phyloP scores from a whole-genome alignment of 2,329 filamentous ascomycete species.

The Diaporthe ilicicola region DNA sequence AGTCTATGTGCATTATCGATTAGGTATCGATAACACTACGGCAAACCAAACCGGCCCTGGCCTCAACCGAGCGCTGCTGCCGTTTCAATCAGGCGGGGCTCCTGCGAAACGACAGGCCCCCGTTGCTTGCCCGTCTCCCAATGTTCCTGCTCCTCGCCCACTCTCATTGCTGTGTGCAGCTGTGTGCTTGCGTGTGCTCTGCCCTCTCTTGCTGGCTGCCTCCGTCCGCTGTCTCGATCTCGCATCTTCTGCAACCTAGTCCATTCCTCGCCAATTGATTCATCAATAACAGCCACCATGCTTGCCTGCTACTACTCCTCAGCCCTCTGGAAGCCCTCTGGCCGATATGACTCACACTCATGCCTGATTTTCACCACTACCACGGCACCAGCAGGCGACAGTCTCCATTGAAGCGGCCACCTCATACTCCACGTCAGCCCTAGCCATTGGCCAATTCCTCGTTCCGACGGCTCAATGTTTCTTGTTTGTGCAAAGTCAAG shows the following conservation, averaged over 20 bases:
- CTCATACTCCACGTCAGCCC: conserved; percentile 18
- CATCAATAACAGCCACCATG: neutral
- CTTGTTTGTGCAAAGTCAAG: conserved; percentile 20
- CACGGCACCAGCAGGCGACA: conserved; percentile 9
- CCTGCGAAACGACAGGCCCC: conserved; percentile 13
- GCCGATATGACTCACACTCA: conserved; percentile 12
- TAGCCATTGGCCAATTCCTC: conserved; percentile 25
- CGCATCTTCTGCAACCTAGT: neutral
- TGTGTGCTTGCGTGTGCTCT: neutral
- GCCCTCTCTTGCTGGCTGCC: neutral
- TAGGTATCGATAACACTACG: conserved; percentile 17
- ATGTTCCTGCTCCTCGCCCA: no score
- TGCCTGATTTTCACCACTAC: neutral
- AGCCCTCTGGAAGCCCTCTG: neutral
- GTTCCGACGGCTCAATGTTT: conserved; percentile 11
- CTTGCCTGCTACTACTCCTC: neutral
- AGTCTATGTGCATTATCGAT: conserved; percentile 14
- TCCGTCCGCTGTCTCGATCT: no score
- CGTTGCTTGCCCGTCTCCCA: neutral
- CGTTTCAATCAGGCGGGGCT: conserved; percentile 24
- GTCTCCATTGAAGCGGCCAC: conserved; percentile 13
- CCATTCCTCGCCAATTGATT: neutral
- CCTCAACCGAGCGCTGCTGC: conserved; percentile 15
- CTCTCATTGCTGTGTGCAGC: neutral
- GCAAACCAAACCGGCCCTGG: conserved; percentile 12